phyloP scores from a whole-genome alignment of 228 moss, liverwort and hornwort genomes.

The Sphagnum fallax region DNA sequence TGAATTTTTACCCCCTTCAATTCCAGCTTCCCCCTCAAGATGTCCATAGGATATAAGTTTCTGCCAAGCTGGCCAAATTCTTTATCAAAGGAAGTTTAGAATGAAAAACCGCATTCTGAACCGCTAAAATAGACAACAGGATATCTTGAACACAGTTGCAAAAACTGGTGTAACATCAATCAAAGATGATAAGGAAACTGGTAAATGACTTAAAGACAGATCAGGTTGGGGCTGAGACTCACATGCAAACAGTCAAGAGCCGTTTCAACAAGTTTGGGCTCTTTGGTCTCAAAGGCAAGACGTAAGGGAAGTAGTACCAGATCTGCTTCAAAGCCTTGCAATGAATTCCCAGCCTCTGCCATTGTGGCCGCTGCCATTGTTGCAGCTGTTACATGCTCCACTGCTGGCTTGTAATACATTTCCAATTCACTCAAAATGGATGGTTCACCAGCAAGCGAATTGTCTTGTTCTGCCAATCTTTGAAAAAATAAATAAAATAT shows the following conservation, averaged over 20 bases:
- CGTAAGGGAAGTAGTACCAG: slow-evolving; percentile 45
- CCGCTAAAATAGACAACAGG: too few species aligned
- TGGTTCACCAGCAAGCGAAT: background rate
- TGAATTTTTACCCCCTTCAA: slow-evolving; percentile 89
- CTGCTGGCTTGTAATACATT: slow-evolving; percentile 16
- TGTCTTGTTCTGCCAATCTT: background rate
- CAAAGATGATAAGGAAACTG: background rate
- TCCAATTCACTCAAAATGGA: background rate
- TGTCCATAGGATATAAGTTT: slow-evolving; percentile 99
- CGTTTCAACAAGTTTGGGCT: slow-evolving; percentile 48
- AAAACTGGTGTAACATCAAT: background rate
- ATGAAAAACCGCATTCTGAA: too few species aligned
- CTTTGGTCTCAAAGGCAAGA: slow-evolving; percentile 49
- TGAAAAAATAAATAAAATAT: background rate
- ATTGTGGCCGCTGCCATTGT: slow-evolving; percentile 56
- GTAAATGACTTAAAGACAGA: background rate
- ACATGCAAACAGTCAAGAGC: slow-evolving; percentile 55
- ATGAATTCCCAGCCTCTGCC: slow-evolving; percentile 49
- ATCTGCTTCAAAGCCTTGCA: slow-evolving; percentile 48
- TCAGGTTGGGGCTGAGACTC: slow-evolving; percentile 3
- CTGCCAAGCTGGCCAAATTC: slow-evolving; percentile 18
- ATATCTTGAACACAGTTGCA: background rate
- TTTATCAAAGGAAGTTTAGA: background rate
- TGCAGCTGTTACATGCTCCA: slow-evolving; percentile 45
- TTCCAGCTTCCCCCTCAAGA: slow-evolving; percentile 90